These are phyloP conservation scores for Corymbia calophylla DNA, from an alignment of 441 rosid genomes.

Conservation along the genomic window DNA sequence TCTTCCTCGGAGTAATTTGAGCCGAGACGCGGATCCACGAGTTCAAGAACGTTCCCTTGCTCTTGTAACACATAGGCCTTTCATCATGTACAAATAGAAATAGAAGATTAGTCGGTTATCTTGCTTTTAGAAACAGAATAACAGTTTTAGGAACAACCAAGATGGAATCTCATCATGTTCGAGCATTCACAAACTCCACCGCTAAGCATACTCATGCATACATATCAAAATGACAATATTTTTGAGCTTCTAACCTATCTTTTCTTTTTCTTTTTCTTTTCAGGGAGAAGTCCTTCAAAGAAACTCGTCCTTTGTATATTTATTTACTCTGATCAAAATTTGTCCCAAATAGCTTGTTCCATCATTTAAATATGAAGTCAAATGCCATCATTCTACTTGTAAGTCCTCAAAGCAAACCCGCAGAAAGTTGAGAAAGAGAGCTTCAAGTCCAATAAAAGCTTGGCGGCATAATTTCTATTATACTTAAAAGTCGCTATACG, in stretches of 20 bases:
- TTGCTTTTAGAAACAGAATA: background rate
- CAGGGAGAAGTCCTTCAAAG: background rate
- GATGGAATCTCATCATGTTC: background rate
- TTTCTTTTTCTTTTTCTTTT: background rate
- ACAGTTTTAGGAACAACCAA: background rate
- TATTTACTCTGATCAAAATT: background rate
- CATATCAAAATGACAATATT: background rate
- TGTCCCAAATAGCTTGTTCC: background rate
- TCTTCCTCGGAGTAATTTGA: slow-evolving; percentile 25
- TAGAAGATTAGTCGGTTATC: background rate
- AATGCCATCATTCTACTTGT: background rate
- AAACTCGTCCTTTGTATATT: background rate
- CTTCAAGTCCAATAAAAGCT: slow-evolving; percentile 4
- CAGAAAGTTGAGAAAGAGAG: background rate
- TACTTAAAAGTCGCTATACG: background rate
- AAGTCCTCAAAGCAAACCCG: background rate
- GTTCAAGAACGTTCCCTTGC: slow-evolving; percentile 47
- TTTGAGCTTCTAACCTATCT: background rate
- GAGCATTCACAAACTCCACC: background rate
- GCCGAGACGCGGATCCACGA: slow-evolving; percentile 43
- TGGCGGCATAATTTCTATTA: too few species aligned
- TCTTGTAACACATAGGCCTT: slow-evolving; percentile 50
- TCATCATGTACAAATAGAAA: background rate
- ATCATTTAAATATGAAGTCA: background rate
- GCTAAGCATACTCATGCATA: background rate